phyloP scores from a whole-genome alignment of 805 yeast species.

The Hanseniaspora nectarophila region DNA sequence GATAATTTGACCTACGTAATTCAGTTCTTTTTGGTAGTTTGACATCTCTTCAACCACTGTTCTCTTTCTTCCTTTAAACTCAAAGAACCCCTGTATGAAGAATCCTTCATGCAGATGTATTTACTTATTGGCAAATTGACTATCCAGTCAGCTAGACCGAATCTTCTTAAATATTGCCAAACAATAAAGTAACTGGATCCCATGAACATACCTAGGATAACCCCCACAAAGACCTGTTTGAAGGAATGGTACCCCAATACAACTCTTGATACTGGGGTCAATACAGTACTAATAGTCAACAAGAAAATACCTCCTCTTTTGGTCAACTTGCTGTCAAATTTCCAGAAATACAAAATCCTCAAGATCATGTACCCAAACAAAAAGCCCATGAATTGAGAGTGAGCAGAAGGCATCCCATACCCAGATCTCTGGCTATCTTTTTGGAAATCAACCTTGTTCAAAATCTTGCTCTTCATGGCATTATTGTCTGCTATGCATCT shows the following conservation, averaged over 20 bases:
- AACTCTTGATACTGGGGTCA: slow-evolving; percentile 60
- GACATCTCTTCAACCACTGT: slow-evolving; percentile 24
- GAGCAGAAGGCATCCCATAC: slow-evolving; percentile 96
- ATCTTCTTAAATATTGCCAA: slow-evolving; percentile 45
- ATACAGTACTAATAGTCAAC: slow-evolving; percentile 24
- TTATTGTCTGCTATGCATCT: neutral
- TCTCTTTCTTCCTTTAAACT: slow-evolving; percentile 39
- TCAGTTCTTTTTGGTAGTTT: neutral
- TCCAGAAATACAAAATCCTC: slow-evolving; percentile 34
- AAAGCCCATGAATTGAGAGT: slow-evolving; percentile 90
- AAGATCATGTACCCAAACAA: slow-evolving; percentile 48
- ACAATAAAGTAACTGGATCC: slow-evolving; percentile 49
- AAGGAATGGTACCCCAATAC: slow-evolving; percentile 66
- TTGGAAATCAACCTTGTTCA: slow-evolving; percentile 22
- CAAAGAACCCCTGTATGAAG: slow-evolving; percentile 39
- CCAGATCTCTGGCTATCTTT: slow-evolving; percentile 39
- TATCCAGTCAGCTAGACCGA: slow-evolving; percentile 57
- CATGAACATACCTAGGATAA: slow-evolving; percentile 44
- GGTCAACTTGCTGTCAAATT: slow-evolving; percentile 17
- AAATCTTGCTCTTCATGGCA: neutral
- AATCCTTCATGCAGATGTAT: slow-evolving; percentile 46
- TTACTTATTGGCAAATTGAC: slow-evolving; percentile 46
- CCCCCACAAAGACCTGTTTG: slow-evolving; percentile 66
- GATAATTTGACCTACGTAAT: neutral
- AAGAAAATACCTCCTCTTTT: slow-evolving; percentile 26